Evolutionary conservation across 345 rosid species (phyloP).

Genomic region (Erucastrum elatum): DNA sequence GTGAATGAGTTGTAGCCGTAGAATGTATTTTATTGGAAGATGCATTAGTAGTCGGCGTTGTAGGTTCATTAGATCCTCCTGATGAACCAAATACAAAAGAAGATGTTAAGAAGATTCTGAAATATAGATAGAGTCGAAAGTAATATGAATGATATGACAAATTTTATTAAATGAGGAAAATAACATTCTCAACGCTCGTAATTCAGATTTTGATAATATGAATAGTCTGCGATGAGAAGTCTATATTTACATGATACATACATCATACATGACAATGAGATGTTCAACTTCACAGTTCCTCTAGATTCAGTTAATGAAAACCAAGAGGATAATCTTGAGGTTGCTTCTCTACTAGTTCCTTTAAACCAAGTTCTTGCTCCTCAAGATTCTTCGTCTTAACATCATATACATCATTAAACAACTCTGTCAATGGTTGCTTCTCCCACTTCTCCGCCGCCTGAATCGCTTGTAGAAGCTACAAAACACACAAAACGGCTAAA

Average conservation of each 20-base stretch:
- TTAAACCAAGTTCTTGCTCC: slow-evolving; percentile 62
- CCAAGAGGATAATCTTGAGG: slow-evolving; percentile 60
- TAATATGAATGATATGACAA: not conserved
- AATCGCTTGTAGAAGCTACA: slow-evolving; percentile 64
- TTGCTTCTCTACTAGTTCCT: slow-evolving; percentile 48
- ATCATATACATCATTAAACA: slow-evolving; percentile 73
- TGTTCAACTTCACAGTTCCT: slow-evolving; percentile 4
- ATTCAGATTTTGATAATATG: not conserved
- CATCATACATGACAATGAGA: slow-evolving; percentile 3
- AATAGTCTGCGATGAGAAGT: not conserved
- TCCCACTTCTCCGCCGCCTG: slow-evolving; percentile 61
- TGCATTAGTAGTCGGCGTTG: not conserved
- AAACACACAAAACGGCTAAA: slow-evolving; percentile 1
- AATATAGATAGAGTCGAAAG: not conserved
- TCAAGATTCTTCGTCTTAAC: slow-evolving; percentile 51
- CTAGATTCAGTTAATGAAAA: slow-evolving; percentile 44
- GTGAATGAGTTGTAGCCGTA: not conserved
- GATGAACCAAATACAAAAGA: not conserved
- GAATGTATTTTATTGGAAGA: not conserved
- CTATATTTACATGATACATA: not conserved
- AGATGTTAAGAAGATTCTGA: not conserved
- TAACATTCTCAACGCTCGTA: not conserved
- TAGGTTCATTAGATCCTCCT: not conserved
- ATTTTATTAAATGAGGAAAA: not conserved
- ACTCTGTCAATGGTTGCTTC: slow-evolving; percentile 57